These are phyloP conservation scores for Pythium phragmiticola DNA, from an alignment of 352 stramenopile species.

Conservation along the genomic window DNA sequence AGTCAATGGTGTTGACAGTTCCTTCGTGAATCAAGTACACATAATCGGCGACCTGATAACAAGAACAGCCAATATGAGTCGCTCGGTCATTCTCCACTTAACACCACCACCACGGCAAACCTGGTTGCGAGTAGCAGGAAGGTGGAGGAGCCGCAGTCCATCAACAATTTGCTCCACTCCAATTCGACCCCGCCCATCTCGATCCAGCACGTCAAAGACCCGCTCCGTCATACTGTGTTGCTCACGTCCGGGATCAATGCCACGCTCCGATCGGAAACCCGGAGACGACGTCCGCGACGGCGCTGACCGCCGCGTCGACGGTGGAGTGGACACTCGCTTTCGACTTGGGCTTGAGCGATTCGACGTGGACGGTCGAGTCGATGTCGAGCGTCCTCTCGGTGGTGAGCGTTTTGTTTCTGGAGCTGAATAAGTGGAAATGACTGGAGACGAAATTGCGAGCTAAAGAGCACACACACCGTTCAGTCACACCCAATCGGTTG, in stretches of 20 bases:
- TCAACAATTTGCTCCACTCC: slow-evolving; percentile 57
- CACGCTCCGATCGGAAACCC: slow-evolving; percentile 12
- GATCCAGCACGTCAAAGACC: slow-evolving; percentile 60
- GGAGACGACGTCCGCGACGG: slow-evolving; percentile 18
- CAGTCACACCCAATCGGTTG: background rate
- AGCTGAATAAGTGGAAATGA: background rate
- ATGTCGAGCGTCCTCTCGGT: background rate
- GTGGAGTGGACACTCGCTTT: slow-evolving; percentile 11
- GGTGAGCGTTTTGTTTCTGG: background rate
- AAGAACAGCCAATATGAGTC: background rate
- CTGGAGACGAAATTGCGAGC: slow-evolving; percentile 13
- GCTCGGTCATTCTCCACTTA: background rate
- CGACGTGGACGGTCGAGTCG: background rate
- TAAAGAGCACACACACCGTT: background rate
- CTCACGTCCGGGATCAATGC: background rate
- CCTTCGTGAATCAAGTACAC: slow-evolving; percentile 75
- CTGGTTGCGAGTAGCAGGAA: slow-evolving; percentile 69
- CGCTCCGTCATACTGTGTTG: slow-evolving; percentile 40
- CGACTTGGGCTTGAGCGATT: slow-evolving; percentile 3
- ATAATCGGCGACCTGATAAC: slow-evolving; percentile 61
- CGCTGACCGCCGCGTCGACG: background rate
- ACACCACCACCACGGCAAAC: slow-evolving; percentile 20
- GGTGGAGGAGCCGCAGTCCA: slow-evolving; percentile 44
- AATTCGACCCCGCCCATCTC: slow-evolving; percentile 40
- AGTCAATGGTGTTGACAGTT: slow-evolving; percentile 44